These are phyloP conservation scores for Metschnikowia peoriensis DNA, from an alignment of 805 yeast species.

Conservation along the genomic window DNA sequence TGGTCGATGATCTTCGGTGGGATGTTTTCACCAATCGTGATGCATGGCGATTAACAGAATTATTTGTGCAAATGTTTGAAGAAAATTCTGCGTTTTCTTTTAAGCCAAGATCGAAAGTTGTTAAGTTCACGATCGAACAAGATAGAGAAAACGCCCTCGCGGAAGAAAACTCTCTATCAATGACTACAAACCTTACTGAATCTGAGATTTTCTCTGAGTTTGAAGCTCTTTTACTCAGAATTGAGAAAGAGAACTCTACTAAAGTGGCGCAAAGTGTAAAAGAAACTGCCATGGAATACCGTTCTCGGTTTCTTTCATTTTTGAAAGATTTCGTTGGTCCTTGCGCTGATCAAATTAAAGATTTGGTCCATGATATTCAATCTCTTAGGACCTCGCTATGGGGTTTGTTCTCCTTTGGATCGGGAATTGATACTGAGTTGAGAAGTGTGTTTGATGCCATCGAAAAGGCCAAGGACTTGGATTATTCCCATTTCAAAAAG, in stretches of 20 bases:
- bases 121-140: neutral
- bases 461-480: neutral
- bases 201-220: neutral
- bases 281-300: neutral
- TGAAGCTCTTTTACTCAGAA: too few species aligned
- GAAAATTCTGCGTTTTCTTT: neutral
- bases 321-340: neutral
- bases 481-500: neutral
- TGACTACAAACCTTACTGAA: neutral
- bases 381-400: slow-evolving; percentile 1
- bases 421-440: slow-evolving; percentile 7
- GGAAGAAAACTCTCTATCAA: neutral
- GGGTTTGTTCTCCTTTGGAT: slow-evolving; percentile 4
- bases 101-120: neutral
- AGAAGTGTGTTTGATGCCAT: slow-evolving; percentile 1
- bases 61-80: neutral
- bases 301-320: neutral
- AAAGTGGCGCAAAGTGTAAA: neutral
- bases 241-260: neutral
- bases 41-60: neutral
- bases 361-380: slow-evolving; percentile 2
- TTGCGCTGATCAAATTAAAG: slow-evolving; percentile 2
- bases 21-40: neutral
- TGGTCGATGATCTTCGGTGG: neutral
- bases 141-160: too few species aligned